Base-by-base conservation (phyloP, 2,329 filamentous ascomycete genomes). In the Aspergillus pseudoviridinutans region DNA sequence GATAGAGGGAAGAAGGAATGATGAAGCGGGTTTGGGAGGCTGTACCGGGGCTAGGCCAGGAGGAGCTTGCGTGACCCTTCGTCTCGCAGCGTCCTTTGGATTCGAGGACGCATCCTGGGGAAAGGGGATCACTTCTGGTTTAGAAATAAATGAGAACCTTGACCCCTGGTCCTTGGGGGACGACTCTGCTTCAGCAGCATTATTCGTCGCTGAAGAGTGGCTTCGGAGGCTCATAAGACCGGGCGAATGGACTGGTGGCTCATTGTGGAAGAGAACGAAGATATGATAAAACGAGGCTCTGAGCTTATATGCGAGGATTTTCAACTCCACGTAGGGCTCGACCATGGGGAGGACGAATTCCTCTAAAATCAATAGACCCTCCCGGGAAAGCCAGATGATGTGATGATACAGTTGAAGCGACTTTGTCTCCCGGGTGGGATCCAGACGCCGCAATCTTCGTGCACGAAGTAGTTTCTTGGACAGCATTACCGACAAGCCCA, bases 201-300 rank as follows among this genome's bases (percentile, higher is more conserved):
- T 64, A 58, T 72, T 64, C 55, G 68, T 46, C 59, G 74, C 49
- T 54, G 70, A 62, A 49, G 59, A 59, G 17, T 64, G 66, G 53
- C 61, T 64, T 7, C 68, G 67, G 10, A 74, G 69, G 58, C 67
- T 71, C 49, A 79, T 78, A 58, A 83, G 77, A 22, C 82, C 82
- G 68, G 85, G 81, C 38, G 82, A 79, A 49, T 87, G 87, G 56
- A 96, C 84, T 0, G 88, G 82, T 0, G 93, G 93, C 54, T 91
- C 86, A 75, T 97, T 97, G 78, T 97, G 91, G 71, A 97, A 97
- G 12, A 97, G 83, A 54, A 96, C 94, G 73, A 96, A 96, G 64
- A 99, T 91, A 77, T 99, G 93, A 67, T 95, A 94, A 71, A 97
- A 96, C 22, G 91, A 96, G 17, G 94, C 94, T 59, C 91, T 87